A percentile compares a stretch with the other conserved stretches of the same genome.
These are phyloP conservation scores for Laburnicola sp. DNA, from an alignment of 2,329 filamentous ascomycete genomes.

Conservation along the genomic window DNA sequence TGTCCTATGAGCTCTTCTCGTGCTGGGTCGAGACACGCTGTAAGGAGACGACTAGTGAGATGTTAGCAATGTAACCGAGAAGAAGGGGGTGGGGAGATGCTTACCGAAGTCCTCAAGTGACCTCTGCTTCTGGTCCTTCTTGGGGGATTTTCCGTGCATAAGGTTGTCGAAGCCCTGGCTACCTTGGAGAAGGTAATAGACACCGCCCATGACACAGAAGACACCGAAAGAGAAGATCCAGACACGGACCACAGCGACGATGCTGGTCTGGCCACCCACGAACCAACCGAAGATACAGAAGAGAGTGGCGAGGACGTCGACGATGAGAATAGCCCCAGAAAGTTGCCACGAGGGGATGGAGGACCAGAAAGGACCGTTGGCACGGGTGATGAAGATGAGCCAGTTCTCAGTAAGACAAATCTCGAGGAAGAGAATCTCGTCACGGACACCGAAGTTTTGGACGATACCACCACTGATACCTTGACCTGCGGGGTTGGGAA, in stretches of 20 bases:
- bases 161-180: conserved; percentile 84
- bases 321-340: conserved; percentile 72
- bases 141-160: conserved; percentile 86
- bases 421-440: conserved; percentile 84
- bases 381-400: conserved; percentile 95
- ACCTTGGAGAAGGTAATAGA: conserved; percentile 80
- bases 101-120: conserved; percentile 88
- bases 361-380: conserved; percentile 90
- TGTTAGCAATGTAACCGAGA: conserved; percentile 52
- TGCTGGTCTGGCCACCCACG: conserved; percentile 68
- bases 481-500: conserved; percentile 44
- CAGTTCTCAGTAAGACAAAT: conserved; percentile 92
- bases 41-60: conserved; percentile 72
- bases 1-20: conserved; percentile 75
- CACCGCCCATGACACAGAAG: conserved; percentile 78
- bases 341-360: conserved; percentile 87
- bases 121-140: conserved; percentile 80
- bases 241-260: conserved; percentile 82
- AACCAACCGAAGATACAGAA: conserved; percentile 89
- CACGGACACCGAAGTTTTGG: conserved; percentile 82
- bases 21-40: conserved; percentile 90
- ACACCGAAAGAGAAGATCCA: conserved; percentile 92
- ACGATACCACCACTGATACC: conserved; percentile 78
- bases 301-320: conserved; percentile 81
- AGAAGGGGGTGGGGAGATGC: conserved; percentile 39